These are phyloP conservation scores for Crithidia thermophila DNA, from an alignment of 208 protist genomes.

Conservation along the genomic window DNA sequence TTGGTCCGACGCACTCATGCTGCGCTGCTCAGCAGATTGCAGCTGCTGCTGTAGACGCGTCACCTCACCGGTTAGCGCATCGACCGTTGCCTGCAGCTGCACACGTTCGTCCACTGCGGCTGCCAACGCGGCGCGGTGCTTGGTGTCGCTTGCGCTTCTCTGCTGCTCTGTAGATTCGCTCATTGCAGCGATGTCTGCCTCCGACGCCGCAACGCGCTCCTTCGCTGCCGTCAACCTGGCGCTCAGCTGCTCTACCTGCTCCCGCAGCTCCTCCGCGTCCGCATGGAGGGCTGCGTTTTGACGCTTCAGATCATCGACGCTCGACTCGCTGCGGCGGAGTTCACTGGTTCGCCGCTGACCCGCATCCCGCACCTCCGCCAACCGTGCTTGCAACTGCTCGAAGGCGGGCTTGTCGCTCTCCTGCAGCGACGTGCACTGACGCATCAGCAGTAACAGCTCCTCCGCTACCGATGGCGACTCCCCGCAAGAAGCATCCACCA, in stretches of 20 bases:
- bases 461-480: neutral
- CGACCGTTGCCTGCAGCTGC: neutral
- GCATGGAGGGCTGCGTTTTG: neutral
- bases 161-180: neutral
- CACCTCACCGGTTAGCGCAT: neutral
- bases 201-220: neutral
- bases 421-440: neutral
- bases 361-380: constrained; percentile 2
- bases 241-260: neutral
- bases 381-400: neutral
- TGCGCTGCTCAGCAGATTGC: neutral
- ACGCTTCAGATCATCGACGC: neutral
- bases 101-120: neutral
- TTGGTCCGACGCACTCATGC: neutral
- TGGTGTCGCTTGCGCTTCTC: neutral
- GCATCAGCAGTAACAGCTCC: neutral
- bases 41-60: neutral
- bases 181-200: neutral
- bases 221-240: neutral
- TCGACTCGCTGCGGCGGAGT: neutral
- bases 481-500: neutral
- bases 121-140: neutral
- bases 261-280: neutral
- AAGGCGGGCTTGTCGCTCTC: neutral
- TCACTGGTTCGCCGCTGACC: neutral